Percentiles rank a stretch among this genome's conserved stretches.
phyloP scores from a whole-genome alignment of 176 grass and related monocot genomes.

The Tillandsia fasciculata region DNA sequence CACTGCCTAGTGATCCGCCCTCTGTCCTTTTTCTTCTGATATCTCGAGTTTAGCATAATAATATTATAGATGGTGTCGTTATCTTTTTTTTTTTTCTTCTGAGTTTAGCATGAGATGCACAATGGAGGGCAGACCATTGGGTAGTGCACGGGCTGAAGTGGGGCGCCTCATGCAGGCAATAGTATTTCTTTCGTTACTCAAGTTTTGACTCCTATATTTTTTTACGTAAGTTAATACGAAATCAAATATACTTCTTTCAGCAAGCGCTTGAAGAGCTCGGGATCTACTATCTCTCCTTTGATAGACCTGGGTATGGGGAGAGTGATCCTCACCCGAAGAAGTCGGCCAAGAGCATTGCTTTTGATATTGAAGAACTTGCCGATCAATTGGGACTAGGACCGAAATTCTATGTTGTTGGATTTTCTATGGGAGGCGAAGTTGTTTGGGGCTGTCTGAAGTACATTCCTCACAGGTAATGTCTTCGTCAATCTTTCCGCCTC shows the following conservation, averaged over 20 bases:
- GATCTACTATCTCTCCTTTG: conserved; percentile 58
- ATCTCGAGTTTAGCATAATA: too few species aligned
- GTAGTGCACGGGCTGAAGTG: too few species aligned
- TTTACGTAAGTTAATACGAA: not conserved
- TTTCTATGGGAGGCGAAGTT: conserved; percentile 71
- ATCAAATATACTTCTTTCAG: conserved; percentile 17
- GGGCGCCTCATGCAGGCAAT: too few species aligned
- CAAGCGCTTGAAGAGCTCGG: conserved; percentile 50
- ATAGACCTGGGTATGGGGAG: conserved; percentile 80
- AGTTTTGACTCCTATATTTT: too few species aligned
- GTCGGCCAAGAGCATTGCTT: conserved; percentile 43
- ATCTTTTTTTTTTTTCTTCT: too few species aligned
- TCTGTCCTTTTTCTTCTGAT: too few species aligned
- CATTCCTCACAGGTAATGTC: conserved; percentile 55
- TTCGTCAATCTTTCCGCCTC: not conserved
- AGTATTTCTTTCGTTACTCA: too few species aligned
- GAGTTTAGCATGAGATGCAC: too few species aligned
- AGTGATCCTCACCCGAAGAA: conserved; percentile 53
- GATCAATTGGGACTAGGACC: conserved; percentile 47
- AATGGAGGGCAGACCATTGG: too few species aligned
- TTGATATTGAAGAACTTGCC: conserved; percentile 60
- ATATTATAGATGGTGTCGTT: too few species aligned
- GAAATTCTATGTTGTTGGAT: conserved; percentile 67
- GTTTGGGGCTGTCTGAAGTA: conserved; percentile 67
- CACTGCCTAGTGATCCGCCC: too few species aligned